Percentiles rank a stretch among this genome's conserved stretches.
These are phyloP conservation scores for Agarophyton chilense DNA, from an alignment of 23 red algal species.

Conservation along the genomic window DNA sequence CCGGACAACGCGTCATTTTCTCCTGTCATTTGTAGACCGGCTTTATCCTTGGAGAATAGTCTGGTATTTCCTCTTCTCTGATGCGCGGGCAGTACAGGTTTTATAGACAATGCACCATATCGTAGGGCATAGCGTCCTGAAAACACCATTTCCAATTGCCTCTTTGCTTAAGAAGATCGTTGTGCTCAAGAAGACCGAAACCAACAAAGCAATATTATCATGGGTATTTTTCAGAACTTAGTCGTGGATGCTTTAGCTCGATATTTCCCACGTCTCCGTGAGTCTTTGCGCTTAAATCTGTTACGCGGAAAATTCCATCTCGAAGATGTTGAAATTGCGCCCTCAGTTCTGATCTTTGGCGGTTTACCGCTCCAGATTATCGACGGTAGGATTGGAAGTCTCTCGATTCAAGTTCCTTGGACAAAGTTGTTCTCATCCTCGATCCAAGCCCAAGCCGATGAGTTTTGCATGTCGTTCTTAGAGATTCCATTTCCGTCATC, in stretches of 20 bases:
- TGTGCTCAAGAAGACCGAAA: too few species aligned
- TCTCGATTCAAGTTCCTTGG: slow-evolving; percentile 49
- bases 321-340: slow-evolving; percentile 28
- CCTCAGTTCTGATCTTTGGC: neutral
- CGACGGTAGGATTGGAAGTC: slow-evolving; percentile 19
- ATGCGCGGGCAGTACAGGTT: too few species aligned
- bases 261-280: slow-evolving; percentile 44
- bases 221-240: slow-evolving; percentile 59
- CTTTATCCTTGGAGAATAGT: too few species aligned
- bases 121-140: too few species aligned
- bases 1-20: too few species aligned
- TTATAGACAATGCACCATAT: too few species aligned
- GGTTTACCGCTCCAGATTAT: slow-evolving; percentile 32
- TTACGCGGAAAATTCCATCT: slow-evolving; percentile 33
- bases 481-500: slow-evolving; percentile 39
- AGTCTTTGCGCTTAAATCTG: slow-evolving; percentile 50
- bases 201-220: neutral
- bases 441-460: slow-evolving; percentile 28
- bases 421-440: slow-evolving; percentile 34
- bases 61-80: too few species aligned
- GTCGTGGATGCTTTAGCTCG: slow-evolving; percentile 29
- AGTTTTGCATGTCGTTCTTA: slow-evolving; percentile 4
- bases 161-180: too few species aligned
- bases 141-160: too few species aligned
- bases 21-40: too few species aligned